phyloP scores from a whole-genome alignment of 495 filamentous ascomycete genomes.

The Aspergillus ellipticus region DNA sequence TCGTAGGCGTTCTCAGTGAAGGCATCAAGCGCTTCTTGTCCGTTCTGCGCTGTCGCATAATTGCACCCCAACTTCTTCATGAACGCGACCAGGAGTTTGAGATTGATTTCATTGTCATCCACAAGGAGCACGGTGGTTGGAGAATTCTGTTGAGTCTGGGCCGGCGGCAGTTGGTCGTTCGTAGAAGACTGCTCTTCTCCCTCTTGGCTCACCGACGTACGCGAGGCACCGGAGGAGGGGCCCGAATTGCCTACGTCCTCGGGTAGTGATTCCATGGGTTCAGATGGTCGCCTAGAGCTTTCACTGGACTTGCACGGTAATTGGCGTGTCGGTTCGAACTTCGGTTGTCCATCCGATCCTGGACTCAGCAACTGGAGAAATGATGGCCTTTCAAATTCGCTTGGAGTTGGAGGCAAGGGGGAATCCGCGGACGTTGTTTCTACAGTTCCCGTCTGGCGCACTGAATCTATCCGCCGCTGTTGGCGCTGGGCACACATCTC shows the following conservation, averaged over 20 bases:
- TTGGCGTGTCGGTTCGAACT: neutral
- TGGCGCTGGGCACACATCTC: conserved; percentile 20
- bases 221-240: too few species aligned
- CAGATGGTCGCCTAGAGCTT: neutral
- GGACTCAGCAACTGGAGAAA: too few species aligned
- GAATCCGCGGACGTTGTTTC: too few species aligned
- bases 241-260: neutral
- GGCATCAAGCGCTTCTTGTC: conserved; percentile 8
- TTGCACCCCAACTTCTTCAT: conserved; percentile 8
- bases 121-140: conserved; percentile 9
- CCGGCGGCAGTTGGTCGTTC: too few species aligned
- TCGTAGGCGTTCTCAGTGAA: conserved; percentile 5
- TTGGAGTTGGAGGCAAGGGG: too few species aligned
- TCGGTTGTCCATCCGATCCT: too few species aligned
- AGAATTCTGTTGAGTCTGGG: neutral
- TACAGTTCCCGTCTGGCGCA: neutral
- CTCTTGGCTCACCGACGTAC: too few species aligned
- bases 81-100: conserved; percentile 10
- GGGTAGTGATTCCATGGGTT: neutral
- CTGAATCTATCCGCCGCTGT: neutral
- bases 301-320: neutral
- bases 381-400: too few species aligned
- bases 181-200: too few species aligned
- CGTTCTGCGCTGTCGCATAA: conserved; percentile 5
- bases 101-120: conserved; percentile 16